These are phyloP conservation scores for Aspergillus latus DNA, from an alignment of 2,329 filamentous ascomycete species.

Conservation along the genomic window DNA sequence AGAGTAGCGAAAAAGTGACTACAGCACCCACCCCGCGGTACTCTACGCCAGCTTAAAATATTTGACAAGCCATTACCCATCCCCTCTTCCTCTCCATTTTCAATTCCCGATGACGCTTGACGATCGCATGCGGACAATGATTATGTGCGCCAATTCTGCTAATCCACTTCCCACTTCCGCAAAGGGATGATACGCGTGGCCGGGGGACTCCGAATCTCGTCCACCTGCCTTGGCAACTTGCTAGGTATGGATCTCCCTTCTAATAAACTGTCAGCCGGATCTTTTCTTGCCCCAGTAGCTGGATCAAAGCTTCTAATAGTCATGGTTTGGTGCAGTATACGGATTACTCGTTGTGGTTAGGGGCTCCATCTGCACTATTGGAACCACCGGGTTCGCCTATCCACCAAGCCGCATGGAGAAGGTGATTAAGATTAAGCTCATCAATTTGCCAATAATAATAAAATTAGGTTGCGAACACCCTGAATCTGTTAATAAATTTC, in stretches of 20 bases:
- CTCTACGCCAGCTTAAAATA: background rate
- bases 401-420: background rate
- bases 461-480: background rate
- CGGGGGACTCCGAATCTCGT: background rate
- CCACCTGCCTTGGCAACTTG: background rate
- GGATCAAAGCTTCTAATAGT: background rate
- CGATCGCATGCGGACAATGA: conserved; percentile 1
- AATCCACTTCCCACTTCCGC: background rate
- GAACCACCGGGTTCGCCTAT: background rate
- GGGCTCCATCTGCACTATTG: background rate
- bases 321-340: background rate
- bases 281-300: background rate
- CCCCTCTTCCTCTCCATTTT: background rate
- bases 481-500: background rate
- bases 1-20: background rate
- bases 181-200: conserved; percentile 5
- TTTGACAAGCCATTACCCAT: background rate
- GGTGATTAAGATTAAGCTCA: background rate
- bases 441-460: background rate
- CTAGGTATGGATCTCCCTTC: background rate
- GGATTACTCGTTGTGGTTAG: background rate
- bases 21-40: background rate
- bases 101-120: background rate
- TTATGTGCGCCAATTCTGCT: background rate
- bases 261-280: background rate